phyloP scores from a whole-genome alignment of 78 protist genomes.

The Dictyostelium firmibasis region DNA sequence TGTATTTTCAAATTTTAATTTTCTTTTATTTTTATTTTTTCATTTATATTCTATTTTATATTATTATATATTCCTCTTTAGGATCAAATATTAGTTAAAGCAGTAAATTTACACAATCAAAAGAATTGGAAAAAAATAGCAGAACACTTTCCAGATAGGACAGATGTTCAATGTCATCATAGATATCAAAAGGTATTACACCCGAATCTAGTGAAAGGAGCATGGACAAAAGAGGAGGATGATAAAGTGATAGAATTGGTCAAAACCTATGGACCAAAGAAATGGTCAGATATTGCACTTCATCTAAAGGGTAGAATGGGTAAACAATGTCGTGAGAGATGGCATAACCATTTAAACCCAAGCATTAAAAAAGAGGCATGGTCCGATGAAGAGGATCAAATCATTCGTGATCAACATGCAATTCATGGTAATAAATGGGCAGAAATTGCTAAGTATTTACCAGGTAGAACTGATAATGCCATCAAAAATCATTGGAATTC shows the following conservation, averaged over 20 bases:
- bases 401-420: constrained; percentile 81
- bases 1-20: no score
- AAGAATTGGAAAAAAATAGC: constrained; percentile 95
- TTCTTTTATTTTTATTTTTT: neutral
- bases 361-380: constrained; percentile 85
- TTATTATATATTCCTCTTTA: no score
- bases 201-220: constrained; percentile 92
- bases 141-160: constrained; percentile 75
- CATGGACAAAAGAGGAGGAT: constrained; percentile 94
- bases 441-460: constrained; percentile 87
- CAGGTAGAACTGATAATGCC: constrained; percentile 96
- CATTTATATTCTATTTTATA: no score
- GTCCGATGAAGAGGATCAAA: constrained; percentile 91
- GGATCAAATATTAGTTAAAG: constrained; percentile 82
- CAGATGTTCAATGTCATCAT: constrained; percentile 92
- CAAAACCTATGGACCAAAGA: constrained; percentile 85
- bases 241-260: constrained; percentile 83
- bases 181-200: constrained; percentile 94
- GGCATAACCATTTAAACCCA: constrained; percentile 95
- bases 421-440: constrained; percentile 94
- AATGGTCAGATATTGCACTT: constrained; percentile 91
- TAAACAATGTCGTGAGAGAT: constrained; percentile 91
- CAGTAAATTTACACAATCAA: constrained; percentile 83
- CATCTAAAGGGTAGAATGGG: constrained; percentile 88
- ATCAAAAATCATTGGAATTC: constrained; percentile 97